A percentile compares a stretch with the other conserved stretches of the same genome.
phyloP scores from a whole-genome alignment of 306 rosid species.

The Vachellia collinsii region DNA sequence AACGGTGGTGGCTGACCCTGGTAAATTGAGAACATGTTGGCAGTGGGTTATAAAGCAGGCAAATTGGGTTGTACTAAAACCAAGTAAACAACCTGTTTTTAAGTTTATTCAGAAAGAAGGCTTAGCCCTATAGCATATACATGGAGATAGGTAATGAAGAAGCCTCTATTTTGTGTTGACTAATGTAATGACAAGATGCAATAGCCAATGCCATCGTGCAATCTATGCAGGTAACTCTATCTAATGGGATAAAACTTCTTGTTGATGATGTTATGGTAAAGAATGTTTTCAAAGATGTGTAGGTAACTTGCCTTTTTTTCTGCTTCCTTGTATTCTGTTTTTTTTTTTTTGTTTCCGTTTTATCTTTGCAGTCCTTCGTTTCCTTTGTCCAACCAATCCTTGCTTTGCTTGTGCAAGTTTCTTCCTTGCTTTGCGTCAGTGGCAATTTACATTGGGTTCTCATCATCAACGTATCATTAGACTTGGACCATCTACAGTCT shows the following conservation, averaged over 20 bases:
- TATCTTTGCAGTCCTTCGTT: not conserved
- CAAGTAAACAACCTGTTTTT: constrained; percentile 36
- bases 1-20: not conserved
- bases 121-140: constrained; percentile 34
- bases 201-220: too few relatives aligned
- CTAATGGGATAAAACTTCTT: too few relatives aligned
- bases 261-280: too few relatives aligned
- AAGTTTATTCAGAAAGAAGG: constrained; percentile 45
- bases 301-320: too few relatives aligned
- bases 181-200: not conserved
- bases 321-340: too few relatives aligned
- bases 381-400: not conserved
- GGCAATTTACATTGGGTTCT: too few relatives aligned
- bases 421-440: not conserved
- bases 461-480: too few relatives aligned
- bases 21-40: not conserved
- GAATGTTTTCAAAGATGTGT: too few relatives aligned
- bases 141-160: not conserved
- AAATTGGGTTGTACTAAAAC: not conserved
- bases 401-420: not conserved
- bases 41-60: not conserved
- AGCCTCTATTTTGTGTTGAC: not conserved
- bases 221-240: too few relatives aligned
- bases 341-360: not conserved
- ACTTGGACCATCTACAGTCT: too few relatives aligned